A percentile compares a stretch with the other conserved stretches of the same genome.
phyloP scores from a whole-genome alignment of 371 early-diverging fungal species.

The Mucor plumbeus region DNA sequence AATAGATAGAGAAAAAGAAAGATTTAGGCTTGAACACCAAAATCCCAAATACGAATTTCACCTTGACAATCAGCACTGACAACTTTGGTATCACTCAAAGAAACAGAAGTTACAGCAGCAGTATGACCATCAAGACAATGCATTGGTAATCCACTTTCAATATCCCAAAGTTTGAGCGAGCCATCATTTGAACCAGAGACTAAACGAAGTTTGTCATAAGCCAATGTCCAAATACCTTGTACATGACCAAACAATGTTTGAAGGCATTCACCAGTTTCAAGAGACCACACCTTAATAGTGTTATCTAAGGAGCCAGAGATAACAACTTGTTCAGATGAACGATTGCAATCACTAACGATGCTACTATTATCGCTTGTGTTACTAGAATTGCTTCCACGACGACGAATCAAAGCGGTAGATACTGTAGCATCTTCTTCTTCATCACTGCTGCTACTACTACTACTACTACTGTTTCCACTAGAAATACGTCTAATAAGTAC shows the following conservation, averaged over 20 bases:
- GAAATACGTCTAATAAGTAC: not conserved
- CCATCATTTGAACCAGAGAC: slow-evolving; percentile 89
- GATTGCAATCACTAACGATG: slow-evolving; percentile 9
- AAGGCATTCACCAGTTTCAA: slow-evolving; percentile 76
- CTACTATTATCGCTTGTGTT: slow-evolving; percentile 26
- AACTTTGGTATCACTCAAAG: slow-evolving; percentile 83
- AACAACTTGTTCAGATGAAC: slow-evolving; percentile 53
- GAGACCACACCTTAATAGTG: slow-evolving; percentile 86
- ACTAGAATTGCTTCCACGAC: slow-evolving; percentile 12
- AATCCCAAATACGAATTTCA: slow-evolving; percentile 76
- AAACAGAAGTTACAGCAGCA: slow-evolving; percentile 72
- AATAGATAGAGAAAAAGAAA: not conserved
- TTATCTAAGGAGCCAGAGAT: slow-evolving; percentile 88
- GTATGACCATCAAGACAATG: slow-evolving; percentile 66
- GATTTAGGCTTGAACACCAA: slow-evolving; percentile 31
- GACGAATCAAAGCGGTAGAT: slow-evolving; percentile 11
- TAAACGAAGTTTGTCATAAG: slow-evolving; percentile 85
- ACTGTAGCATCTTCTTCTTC: slow-evolving; percentile 17
- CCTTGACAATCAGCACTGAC: slow-evolving; percentile 85
- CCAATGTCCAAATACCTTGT: slow-evolving; percentile 85
- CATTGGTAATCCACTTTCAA: slow-evolving; percentile 77
- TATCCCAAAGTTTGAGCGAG: slow-evolving; percentile 90
- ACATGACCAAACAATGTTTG: slow-evolving; percentile 86
- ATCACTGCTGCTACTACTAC: slow-evolving; percentile 17
- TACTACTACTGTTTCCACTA: slow-evolving; percentile 11